A percentile compares a stretch with the other conserved stretches of the same genome.
These are phyloP conservation scores for Tetracentron sinense DNA, from an alignment of 164 flowering plant genomes.

Conservation along the genomic window DNA sequence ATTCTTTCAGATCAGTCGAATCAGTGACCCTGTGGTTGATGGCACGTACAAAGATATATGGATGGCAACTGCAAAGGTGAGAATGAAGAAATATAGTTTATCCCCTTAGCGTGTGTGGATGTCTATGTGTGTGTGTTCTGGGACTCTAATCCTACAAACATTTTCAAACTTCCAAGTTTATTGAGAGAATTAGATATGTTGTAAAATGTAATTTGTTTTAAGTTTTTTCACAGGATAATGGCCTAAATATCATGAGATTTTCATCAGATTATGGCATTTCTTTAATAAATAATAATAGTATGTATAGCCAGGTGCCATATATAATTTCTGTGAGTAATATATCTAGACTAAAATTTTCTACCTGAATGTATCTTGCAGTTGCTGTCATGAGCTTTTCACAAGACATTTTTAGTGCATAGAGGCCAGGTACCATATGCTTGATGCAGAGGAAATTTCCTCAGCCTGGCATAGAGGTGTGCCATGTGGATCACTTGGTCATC, in stretches of 20 bases:
- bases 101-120: not conserved
- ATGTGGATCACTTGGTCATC: not conserved
- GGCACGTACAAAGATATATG: slow-evolving; percentile 83
- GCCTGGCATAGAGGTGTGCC: not conserved
- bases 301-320: no score
- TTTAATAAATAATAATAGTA: no score
- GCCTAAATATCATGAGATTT: no score
- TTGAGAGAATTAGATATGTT: no score
- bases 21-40: slow-evolving; percentile 77
- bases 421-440: not conserved
- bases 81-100: not conserved
- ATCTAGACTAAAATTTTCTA: not conserved
- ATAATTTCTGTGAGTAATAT: no score
- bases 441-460: not conserved
- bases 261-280: no score
- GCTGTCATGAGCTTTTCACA: not conserved
- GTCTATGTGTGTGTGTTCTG: not conserved
- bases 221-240: no score
- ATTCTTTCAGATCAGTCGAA: slow-evolving; percentile 44
- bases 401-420: not conserved
- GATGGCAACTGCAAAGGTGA: slow-evolving; percentile 96
- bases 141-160: not conserved
- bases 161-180: not conserved
- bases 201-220: no score
- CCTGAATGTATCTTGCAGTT: not conserved